These are phyloP conservation scores for Saccharomycopsis sp. DNA, from an alignment of 805 yeast genomes.

Conservation along the genomic window DNA sequence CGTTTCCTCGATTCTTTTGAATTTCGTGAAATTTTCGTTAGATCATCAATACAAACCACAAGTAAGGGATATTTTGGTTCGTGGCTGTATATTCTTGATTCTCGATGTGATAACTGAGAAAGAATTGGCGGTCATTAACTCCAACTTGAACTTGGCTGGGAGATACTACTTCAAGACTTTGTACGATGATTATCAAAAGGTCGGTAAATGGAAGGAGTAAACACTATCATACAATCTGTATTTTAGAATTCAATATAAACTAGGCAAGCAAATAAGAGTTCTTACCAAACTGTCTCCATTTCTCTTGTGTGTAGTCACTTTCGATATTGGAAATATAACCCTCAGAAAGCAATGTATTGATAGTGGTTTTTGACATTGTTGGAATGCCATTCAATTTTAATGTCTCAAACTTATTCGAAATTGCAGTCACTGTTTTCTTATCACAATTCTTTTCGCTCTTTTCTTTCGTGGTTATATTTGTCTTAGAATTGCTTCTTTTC, in stretches of 20 bases:
- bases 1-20: conserved; percentile 50
- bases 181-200: conserved; percentile 64
- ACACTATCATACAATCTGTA: background rate
- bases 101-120: conserved; percentile 63
- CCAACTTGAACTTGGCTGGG: conserved; percentile 62
- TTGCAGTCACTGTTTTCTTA: background rate
- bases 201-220: conserved; percentile 72
- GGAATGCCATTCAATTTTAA: conserved; percentile 12
- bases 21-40: conserved; percentile 51
- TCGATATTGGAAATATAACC: conserved; percentile 7
- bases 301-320: background rate
- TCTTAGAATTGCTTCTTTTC: background rate
- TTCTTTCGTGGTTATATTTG: background rate
- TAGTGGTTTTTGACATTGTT: conserved; percentile 1
- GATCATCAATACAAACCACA: conserved; percentile 37
- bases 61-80: conserved; percentile 42
- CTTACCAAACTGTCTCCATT: conserved; percentile 11
- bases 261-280: conserved; percentile 2
- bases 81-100: conserved; percentile 48
- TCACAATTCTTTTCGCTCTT: background rate
- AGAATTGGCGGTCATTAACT: conserved; percentile 58
- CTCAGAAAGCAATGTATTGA: conserved; percentile 2
- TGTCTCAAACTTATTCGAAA: background rate
- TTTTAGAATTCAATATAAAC: background rate
- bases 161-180: conserved; percentile 59